Evolutionary conservation across 192 early-diverging fungal species (phyloP).

Genomic region (Physocladia obscura): DNA sequence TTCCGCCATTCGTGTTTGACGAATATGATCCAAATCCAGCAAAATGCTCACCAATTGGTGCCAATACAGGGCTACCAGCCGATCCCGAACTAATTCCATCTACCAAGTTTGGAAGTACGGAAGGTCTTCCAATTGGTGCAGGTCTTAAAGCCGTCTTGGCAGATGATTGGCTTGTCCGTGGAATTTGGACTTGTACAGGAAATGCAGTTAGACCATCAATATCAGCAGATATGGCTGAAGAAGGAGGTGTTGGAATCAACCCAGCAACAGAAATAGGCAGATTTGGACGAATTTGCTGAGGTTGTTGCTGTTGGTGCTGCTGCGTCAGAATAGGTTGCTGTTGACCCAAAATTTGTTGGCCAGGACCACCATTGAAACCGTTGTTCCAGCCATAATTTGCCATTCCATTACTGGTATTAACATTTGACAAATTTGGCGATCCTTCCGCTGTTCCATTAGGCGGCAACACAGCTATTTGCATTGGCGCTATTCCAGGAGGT

Average conservation of each 20-base stretch:
- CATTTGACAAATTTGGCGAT: background rate
- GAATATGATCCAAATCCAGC: background rate
- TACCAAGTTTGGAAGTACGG: background rate
- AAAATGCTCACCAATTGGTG: background rate
- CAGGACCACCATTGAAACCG: background rate
- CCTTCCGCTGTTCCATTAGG: background rate
- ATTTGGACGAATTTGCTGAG: background rate
- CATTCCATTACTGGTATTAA: background rate
- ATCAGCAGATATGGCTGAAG: background rate
- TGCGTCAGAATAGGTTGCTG: background rate
- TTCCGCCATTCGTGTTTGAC: background rate
- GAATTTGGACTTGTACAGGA: background rate
- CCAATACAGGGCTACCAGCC: slow-evolving; percentile 4
- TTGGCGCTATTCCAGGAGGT: background rate
- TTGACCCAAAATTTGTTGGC: background rate
- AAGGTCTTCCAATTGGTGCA: slow-evolving; percentile 16
- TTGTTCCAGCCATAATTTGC: background rate
- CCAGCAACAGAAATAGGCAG: background rate
- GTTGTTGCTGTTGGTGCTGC: background rate
- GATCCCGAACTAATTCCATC: background rate
- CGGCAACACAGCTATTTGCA: background rate
- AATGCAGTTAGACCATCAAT: background rate
- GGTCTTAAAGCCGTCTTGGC: background rate
- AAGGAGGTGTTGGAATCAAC: background rate
- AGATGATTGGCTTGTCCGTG: background rate